Evolutionary conservation across 805 yeast genomes (phyloP).

Genomic region (Monosporozyma aerobia): DNA sequence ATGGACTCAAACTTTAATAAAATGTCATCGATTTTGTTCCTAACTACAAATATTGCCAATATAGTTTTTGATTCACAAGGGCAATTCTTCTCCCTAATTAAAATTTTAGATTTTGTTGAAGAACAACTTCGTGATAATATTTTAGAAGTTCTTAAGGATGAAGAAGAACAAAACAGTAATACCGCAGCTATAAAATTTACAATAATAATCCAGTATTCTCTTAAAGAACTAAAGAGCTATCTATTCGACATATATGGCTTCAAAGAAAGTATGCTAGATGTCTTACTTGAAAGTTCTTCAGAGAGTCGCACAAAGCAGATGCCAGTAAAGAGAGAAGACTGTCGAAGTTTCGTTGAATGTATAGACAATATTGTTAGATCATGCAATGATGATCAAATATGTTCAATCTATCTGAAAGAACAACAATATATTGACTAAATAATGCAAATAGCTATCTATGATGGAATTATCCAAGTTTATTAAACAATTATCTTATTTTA

Average conservation of each 20-base stretch:
- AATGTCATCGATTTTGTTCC: constrained; percentile 12
- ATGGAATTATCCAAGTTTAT: too few relatives aligned
- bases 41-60: constrained; percentile 16
- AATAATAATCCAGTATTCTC: constrained; percentile 8
- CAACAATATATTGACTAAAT: constrained; percentile 3
- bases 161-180: background rate
- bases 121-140: constrained; percentile 22
- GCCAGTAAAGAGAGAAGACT: background rate
- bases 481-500: too few relatives aligned
- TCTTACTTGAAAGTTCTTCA: background rate
- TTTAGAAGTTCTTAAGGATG: constrained; percentile 7
- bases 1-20: constrained; percentile 7
- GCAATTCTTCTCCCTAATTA: constrained; percentile 16
- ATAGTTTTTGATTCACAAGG: constrained; percentile 14
- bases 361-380: background rate
- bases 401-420: background rate
- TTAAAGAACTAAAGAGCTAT: constrained; percentile 9
- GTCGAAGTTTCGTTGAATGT: background rate
- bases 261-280: background rate
- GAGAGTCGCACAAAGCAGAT: background rate
- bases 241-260: constrained; percentile 11
- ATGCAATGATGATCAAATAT: background rate
- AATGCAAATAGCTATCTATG: background rate
- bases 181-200: background rate
- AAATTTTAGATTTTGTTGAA: constrained; percentile 12